Conservation (phyloP, 148 eudicot species). For the Cornus kousa region DNA sequence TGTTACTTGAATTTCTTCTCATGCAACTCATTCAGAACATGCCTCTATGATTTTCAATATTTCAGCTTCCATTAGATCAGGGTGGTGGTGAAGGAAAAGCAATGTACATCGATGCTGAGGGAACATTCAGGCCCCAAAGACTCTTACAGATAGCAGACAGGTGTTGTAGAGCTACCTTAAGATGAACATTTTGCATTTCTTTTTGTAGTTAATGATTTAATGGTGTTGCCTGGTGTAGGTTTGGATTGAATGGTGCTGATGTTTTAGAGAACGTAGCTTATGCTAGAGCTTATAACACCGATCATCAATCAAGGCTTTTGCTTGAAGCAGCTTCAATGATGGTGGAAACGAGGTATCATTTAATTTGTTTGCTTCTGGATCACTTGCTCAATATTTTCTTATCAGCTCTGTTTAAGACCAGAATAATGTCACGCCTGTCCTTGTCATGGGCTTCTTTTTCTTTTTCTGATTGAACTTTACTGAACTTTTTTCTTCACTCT, state of each 20-base stretch:
- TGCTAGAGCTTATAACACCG: constrained; percentile 97
- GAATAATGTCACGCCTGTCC: not conserved
- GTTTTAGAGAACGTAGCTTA: constrained; percentile 96
- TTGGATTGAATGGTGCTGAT: constrained; percentile 87
- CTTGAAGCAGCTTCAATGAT: constrained; percentile 99
- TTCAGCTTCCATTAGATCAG: constrained; percentile 92
- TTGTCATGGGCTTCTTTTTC: not conserved
- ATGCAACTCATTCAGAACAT: not conserved
- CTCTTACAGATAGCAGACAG: constrained; percentile 95
- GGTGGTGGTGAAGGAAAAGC: constrained; percentile 99
- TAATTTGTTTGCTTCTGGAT: not conserved
- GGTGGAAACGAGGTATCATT: constrained; percentile 84
- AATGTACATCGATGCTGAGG: constrained; percentile 98
- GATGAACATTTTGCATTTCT: constrained; percentile 1
- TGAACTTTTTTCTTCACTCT: not conserved
- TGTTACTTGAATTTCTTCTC: constrained; percentile 2
- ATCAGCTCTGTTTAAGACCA: too few species aligned
- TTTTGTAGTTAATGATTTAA: constrained; percentile 9
- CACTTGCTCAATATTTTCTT: not conserved
- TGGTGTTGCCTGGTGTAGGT: constrained; percentile 44
- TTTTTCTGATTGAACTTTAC: constrained; percentile 1
- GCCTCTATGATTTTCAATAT: not conserved
- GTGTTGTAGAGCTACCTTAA: constrained; percentile 33
- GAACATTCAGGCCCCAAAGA: constrained; percentile 95
- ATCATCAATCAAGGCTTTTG: constrained; percentile 97